A percentile compares a stretch with the other conserved stretches of the same genome.
These are phyloP conservation scores for Neurospora sp. DNA, from an alignment of 495 filamentous ascomycete species.

Conservation along the genomic window DNA sequence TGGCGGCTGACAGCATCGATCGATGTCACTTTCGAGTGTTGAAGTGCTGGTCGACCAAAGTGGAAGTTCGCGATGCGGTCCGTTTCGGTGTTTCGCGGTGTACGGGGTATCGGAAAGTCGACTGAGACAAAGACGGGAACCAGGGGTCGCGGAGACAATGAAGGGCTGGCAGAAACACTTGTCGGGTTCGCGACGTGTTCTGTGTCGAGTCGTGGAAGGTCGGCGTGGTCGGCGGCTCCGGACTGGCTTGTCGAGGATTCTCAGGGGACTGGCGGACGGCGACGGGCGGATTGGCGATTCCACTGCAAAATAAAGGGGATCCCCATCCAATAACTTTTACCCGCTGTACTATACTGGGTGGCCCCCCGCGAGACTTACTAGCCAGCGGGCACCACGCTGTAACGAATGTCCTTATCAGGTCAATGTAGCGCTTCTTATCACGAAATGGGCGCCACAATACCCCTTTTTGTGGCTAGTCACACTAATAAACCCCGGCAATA, in stretches of 20 bases:
- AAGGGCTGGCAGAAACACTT: not conserved
- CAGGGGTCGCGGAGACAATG: not conserved
- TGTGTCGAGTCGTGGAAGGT: not conserved
- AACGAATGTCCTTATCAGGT: not conserved
- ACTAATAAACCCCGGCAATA: not conserved
- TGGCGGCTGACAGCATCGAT: not conserved
- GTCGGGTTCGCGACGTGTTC: not conserved
- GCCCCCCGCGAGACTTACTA: too few relatives aligned
- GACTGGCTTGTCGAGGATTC: not conserved
- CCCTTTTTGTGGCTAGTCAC: not conserved
- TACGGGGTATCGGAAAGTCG: not conserved
- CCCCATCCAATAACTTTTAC: not conserved
- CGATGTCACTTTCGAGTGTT: not conserved
- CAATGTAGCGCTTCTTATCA: not conserved
- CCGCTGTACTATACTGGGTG: not conserved
- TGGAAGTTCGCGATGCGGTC: not conserved
- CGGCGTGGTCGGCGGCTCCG: not conserved
- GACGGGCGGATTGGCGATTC: not conserved
- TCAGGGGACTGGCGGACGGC: not conserved
- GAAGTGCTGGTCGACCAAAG: not conserved
- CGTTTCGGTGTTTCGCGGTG: not conserved
- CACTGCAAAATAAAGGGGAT: not conserved
- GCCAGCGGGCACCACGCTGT: not conserved
- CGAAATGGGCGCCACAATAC: not conserved
- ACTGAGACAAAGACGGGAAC: not conserved